Base-by-base conservation (phyloP, 2,329 filamentous ascomycete genomes). In the Neofusicoccum laricinum region DNA sequence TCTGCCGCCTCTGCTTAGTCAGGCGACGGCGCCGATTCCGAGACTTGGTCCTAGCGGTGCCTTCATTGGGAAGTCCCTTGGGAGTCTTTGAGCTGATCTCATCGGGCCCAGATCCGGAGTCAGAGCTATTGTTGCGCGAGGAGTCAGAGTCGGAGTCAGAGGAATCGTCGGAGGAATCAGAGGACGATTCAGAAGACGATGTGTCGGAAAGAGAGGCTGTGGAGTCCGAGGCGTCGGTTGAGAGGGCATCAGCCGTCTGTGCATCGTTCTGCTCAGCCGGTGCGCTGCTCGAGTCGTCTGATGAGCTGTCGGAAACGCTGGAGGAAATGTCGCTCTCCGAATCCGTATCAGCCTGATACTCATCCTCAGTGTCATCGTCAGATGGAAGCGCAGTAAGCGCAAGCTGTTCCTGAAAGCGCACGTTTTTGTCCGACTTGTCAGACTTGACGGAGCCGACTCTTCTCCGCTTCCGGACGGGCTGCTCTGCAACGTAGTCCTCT, bases 81-180 rank as follows among this genome's bases (percentile, higher is more conserved):
- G 8, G 21, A 17, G 15, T 2, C n/a, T 58, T 58, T 7, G 53
- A 58, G 21, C 53, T 59, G n/a, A 63, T 84, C 81, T 17, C 73
- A 70, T 53, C 83, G 77, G 59, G 80, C 82, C 5, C 84, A 84
- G 63, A 79, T 72, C 32, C 74, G 68, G 19, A 81, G 80, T 7
- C 88, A 71, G 11, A 82, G 25, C 40, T 36, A 36, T 66, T 68
- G 4, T 65, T 63, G 12, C 69, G 66, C 2, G 67, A 68, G 10
- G 67, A 69, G 25, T 41, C 41, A 4, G 45, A 43, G 19, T 46
- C 50, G 4, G 48, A 40, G 12, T 40, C 51, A 4, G 59, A 51
- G 11, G 38, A 57, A 25, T n/a, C 21, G 45, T 48, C 30, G 7
- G 25, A 72, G 32, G 70, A 55, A 45, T 46, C 32, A 15, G 61